Conservation (phyloP, 352 stramenopile species). For the Globisporangium cystogenes region DNA sequence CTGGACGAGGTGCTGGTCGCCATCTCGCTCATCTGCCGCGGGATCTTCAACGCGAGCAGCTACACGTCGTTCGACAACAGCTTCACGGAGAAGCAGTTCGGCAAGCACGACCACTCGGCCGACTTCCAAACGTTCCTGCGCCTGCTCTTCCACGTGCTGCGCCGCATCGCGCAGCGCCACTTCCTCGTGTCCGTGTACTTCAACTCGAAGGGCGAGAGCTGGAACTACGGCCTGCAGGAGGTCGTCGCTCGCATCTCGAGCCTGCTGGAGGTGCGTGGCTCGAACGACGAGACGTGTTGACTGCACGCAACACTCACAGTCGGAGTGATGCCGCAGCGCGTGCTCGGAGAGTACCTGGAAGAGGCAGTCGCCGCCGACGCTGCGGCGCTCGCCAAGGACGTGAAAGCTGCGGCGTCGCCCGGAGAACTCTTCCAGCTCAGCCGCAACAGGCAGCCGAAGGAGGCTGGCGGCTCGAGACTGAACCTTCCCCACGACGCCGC, state of each 20-base stretch:
- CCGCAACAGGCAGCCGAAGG: constrained; percentile 42
- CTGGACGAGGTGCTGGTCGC: constrained; percentile 51
- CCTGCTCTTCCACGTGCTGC: constrained; percentile 59
- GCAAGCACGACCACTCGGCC: constrained; percentile 49
- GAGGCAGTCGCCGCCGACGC: constrained; percentile 20
- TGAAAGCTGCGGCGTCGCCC: constrained; percentile 6
- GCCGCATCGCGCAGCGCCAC: constrained; percentile 61
- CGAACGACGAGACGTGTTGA: constrained; percentile 4
- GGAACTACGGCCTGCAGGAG: constrained; percentile 64
- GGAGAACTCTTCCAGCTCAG: constrained; percentile 57
- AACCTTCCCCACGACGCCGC: constrained; percentile 17
- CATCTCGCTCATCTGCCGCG: constrained; percentile 63
- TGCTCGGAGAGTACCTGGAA: constrained; percentile 69
- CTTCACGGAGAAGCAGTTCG: constrained; percentile 73
- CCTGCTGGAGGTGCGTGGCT: constrained; percentile 42
- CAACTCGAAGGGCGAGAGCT: constrained; percentile 48
- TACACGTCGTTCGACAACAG: constrained; percentile 74
- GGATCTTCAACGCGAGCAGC: constrained; percentile 69
- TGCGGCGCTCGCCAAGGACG: constrained; percentile 15
- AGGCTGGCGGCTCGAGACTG: constrained; percentile 17
- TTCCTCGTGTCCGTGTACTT: constrained; percentile 61
- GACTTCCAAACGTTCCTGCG: constrained; percentile 70
- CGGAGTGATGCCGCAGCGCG: constrained; percentile 19
- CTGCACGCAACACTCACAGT: background rate
- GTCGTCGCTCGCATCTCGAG: constrained; percentile 59